Evolutionary conservation across 805 yeast genomes (phyloP), one percentile per base, ranked within the genome.

Genomic region (Metschnikowia chrysomelidarum): DNA sequence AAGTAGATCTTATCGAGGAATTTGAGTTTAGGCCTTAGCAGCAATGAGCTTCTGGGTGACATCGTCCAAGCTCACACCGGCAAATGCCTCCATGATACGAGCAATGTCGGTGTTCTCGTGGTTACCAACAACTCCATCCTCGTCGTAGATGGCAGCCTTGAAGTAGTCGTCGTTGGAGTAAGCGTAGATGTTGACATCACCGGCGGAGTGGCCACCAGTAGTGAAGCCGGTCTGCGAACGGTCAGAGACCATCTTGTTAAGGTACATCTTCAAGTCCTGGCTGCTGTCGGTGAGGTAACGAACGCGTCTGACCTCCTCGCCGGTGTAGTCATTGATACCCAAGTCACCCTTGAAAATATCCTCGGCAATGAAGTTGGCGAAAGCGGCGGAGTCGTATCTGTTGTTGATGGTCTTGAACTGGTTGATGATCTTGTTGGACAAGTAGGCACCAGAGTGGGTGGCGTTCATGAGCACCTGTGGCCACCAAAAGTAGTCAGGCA

Each of bases 161-260:
- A 78, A 67, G 8, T 60, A 49, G 29, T 67, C 63, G 18, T 71
- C 75, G 48, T 82, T 81, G 19, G 87, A 73, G 54, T 80, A 73
- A 0, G 82, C 95, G 56, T 88, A 89, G 28, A 89, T 82, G 53
- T 89, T 88, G 22, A 88, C 95, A 60, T 89, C 98, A 11, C 87
- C 96, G 0, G 95, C 96, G 12, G 94, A 80, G 60, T 89, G 98
- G 19, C 96, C 98, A 53, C 86, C 94, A 0, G 97, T 88, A 6
- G 94, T 72, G 96, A 96, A 89, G 11, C 96, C 96, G 13, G 87
- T 76, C 59, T 84, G 83, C 0, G 97, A 87, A 46, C 95, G 76
- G 10, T 62, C 51, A 1, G 95, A 83, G 9, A 87, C 74, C 73
- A 89, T 73, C 34, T 78, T 70, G 50, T 85, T 82, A 36, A 87